Conservation (phyloP, 208 protist genomes). For the Borovskyia barvae region DNA sequence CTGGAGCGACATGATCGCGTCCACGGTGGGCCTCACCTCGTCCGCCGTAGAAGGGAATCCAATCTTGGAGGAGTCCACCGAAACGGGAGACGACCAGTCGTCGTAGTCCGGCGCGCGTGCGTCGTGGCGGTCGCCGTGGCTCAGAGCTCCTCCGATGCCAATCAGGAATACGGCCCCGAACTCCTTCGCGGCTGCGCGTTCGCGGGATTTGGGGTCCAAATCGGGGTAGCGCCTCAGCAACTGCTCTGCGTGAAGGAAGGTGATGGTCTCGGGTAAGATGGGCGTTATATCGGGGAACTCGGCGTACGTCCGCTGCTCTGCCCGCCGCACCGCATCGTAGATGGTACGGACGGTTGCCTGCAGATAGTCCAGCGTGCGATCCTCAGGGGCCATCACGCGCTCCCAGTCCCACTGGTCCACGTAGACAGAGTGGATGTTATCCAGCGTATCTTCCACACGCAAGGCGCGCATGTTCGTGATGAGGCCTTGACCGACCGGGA, state of each 20-base stretch:
- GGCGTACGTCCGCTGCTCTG: slow-evolving; percentile 58
- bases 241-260: slow-evolving; percentile 84
- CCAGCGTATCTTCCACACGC: slow-evolving; percentile 85
- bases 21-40: slow-evolving; percentile 35
- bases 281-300: slow-evolving; percentile 45
- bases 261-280: slow-evolving; percentile 77
- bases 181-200: slow-evolving; percentile 62
- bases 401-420: slow-evolving; percentile 95
- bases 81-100: slow-evolving; percentile 87
- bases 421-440: slow-evolving; percentile 88
- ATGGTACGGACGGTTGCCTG: slow-evolving; percentile 63
- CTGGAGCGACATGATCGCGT: slow-evolving; percentile 51
- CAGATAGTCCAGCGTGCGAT: slow-evolving; percentile 75
- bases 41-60: slow-evolving; percentile 35
- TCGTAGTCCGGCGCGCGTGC: slow-evolving; percentile 90
- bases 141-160: slow-evolving; percentile 85
- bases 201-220: slow-evolving; percentile 79
- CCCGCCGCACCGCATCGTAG: slow-evolving; percentile 64
- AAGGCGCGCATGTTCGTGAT: slow-evolving; percentile 88
- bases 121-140: slow-evolving; percentile 80
- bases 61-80: slow-evolving; percentile 23
- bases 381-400: slow-evolving; percentile 53
- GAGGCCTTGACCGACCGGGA: slow-evolving; percentile 74
- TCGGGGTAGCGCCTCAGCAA: slow-evolving; percentile 77
- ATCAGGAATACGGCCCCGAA: slow-evolving; percentile 91